Base-by-base conservation (phyloP, 345 rosid species). In the Psidium guajava region DNA sequence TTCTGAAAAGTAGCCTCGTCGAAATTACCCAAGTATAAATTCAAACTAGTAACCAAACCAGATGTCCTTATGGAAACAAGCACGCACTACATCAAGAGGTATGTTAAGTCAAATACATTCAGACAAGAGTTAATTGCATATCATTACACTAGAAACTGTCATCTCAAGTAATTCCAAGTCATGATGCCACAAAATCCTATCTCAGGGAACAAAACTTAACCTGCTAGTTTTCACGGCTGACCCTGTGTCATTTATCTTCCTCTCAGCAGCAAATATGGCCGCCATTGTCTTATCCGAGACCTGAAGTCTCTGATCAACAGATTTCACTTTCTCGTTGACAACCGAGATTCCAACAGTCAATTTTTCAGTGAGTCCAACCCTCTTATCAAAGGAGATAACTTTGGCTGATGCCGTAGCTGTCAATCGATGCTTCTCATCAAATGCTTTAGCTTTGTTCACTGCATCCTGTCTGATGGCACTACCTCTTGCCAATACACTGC, bases 221-320 rank as follows among this genome's bases (percentile, higher is more conserved):
- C 98, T 95, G 98, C 98, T 97, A 77, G 99, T 95, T 91, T 96
- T 97, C 87, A 97, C 98, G 51, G 98, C 98, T 84, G 99, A 91
- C 81, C 99, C 98, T 2, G 98, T 97, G 89, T 96, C 90, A 82
- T 94, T 97, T 90, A 97, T 90, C 89, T 95, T 97, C 89, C 93
- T 95, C 86, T 97, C 98, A 1, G 99, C 98, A 54, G 99, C 98
- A 91, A 95, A 96, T 87, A 96, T 86, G 44, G 99, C 98, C 53
- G 98, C 98, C 99, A 97, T 96, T 25, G 98, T 97, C 92, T 94
- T 96, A 90, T 97, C 98, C 1, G 99, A 95, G 11, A 97, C 98
- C 20, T 94, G 96, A 91, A 97, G 94, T 90, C 92, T 93, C 85
- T 96, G 98, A 89, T 97, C 99, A 89, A 97, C 98, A 86, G 95